These are phyloP conservation scores for Chrysochromulina tobinii DNA, from an alignment of 78 protist species.

Conservation along the genomic window DNA sequence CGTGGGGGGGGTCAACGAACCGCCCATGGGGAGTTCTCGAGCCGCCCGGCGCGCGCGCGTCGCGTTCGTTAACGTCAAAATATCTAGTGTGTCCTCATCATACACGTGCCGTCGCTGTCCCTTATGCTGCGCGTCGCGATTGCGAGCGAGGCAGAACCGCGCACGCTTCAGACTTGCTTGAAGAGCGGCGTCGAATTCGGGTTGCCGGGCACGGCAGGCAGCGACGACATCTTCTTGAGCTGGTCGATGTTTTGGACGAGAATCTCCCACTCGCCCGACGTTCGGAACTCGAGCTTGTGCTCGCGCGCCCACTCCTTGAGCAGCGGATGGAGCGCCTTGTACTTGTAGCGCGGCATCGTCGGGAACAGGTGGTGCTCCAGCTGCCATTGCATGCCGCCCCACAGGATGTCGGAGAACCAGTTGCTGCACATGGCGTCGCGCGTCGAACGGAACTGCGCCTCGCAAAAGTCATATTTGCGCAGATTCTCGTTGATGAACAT, in stretches of 20 bases:
- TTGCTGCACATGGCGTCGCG: background rate
- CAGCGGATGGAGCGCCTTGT: background rate
- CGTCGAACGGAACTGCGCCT: slow-evolving; percentile 31
- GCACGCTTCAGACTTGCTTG: background rate
- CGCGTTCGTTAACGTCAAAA: too few species aligned
- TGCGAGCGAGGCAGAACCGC: too few species aligned
- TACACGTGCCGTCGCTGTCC: too few species aligned
- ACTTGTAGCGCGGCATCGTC: slow-evolving; percentile 27
- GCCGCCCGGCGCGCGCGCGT: too few species aligned
- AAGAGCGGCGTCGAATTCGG: background rate
- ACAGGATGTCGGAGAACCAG: background rate
- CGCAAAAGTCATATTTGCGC: slow-evolving; percentile 18
- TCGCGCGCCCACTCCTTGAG: background rate
- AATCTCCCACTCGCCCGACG: background rate
- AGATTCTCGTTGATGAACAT: background rate
- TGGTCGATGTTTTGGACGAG: background rate
- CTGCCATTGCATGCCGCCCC: slow-evolving; percentile 53
- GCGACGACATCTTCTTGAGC: background rate
- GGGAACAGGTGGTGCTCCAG: slow-evolving; percentile 66
- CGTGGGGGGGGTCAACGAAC: too few species aligned
- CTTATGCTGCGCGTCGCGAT: too few species aligned
- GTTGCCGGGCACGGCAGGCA: background rate
- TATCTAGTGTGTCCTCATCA: too few species aligned
- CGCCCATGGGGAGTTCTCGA: too few species aligned
- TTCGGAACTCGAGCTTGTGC: background rate